phyloP scores from a whole-genome alignment of 2,329 filamentous ascomycete species.

The Claviceps purpurea region DNA sequence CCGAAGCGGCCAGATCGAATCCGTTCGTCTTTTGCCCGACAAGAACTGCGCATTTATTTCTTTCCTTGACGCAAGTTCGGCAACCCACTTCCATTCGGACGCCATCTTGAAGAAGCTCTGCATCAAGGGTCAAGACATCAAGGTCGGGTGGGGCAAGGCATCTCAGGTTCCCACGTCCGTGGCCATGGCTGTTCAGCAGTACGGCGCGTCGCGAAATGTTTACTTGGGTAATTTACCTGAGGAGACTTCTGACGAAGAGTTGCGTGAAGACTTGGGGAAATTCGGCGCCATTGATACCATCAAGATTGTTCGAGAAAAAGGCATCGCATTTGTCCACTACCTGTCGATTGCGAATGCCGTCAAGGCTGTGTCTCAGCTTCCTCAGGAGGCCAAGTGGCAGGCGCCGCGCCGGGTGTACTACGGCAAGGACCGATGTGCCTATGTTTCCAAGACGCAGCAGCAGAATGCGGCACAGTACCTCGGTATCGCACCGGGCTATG shows the following conservation, averaged over 20 bases:
- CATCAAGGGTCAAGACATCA: conserved; percentile 97
- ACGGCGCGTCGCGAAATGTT: conserved; percentile 89
- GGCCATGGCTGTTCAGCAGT: conserved; percentile 93
- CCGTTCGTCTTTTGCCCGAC: conserved; percentile 88
- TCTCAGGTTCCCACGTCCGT: conserved; percentile 97
- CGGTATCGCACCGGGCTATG: conserved; percentile 91
- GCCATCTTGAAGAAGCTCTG: conserved; percentile 99
- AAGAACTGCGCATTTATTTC: conserved; percentile 99
- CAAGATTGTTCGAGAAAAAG: conserved; percentile 96
- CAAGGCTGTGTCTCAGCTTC: conserved; percentile 92
- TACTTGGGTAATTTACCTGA: conserved; percentile 90
- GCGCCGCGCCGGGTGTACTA: conserved; percentile 93
- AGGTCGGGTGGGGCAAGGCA: conserved; percentile 98
- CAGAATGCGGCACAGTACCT: conserved; percentile 98
- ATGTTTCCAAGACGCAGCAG: conserved; percentile 98
- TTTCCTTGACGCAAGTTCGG: conserved; percentile 92
- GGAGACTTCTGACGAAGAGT: conserved; percentile 78
- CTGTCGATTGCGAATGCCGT: conserved; percentile 95
- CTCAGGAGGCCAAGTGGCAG: conserved; percentile 95
- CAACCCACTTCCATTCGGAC: conserved; percentile 98
- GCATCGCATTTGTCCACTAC: conserved; percentile 95
- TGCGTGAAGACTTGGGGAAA: conserved; percentile 89
- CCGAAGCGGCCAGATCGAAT: conserved; percentile 94
- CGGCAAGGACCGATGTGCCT: conserved; percentile 94
- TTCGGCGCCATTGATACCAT: conserved; percentile 95